Conservation (phyloP, 345 rosid species). For the Tarenaya hassleriana region DNA sequence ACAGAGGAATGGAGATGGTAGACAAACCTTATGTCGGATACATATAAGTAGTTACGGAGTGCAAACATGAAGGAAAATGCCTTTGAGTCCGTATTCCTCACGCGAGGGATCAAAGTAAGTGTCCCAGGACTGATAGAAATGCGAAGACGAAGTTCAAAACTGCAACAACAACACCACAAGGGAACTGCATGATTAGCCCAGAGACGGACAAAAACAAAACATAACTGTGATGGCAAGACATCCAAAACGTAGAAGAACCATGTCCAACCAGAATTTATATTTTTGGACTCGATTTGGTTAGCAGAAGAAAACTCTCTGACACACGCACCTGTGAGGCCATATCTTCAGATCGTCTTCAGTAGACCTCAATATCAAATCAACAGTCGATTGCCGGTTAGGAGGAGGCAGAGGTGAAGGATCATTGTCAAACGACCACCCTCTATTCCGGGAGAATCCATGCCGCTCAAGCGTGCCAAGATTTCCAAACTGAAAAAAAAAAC, state of each 20-base stretch:
- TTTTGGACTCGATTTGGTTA: no score
- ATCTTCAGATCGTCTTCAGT: slow-evolving; percentile 66
- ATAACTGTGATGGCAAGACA: no score
- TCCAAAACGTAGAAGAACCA: no score
- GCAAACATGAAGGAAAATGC: slow-evolving; percentile 71
- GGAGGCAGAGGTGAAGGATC: slow-evolving; percentile 82
- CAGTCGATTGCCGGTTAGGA: slow-evolving; percentile 56
- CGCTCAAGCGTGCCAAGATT: slow-evolving; percentile 72
- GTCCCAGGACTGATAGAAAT: slow-evolving; percentile 61
- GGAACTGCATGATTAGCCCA: neutral
- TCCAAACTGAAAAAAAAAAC: slow-evolving; percentile 52
- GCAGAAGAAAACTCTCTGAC: slow-evolving; percentile 3
- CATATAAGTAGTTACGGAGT: slow-evolving; percentile 63
- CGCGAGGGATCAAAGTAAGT: slow-evolving; percentile 81
- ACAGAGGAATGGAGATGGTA: slow-evolving; percentile 2
- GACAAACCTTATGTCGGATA: slow-evolving; percentile 77
- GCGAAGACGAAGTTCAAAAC: slow-evolving; percentile 90
- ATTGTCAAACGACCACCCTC: slow-evolving; percentile 62
- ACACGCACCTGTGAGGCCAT: slow-evolving; percentile 70
- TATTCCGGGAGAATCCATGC: slow-evolving; percentile 85
- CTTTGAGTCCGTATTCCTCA: slow-evolving; percentile 75
- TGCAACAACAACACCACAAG: slow-evolving; percentile 29
- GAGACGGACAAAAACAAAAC: no score
- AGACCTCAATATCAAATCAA: slow-evolving; percentile 70
- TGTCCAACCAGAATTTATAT: no score